Percentiles rank a stretch among this genome's conserved stretches.
These are phyloP conservation scores for Sedum album DNA, from an alignment of 164 flowering plant species.

Conservation along the genomic window DNA sequence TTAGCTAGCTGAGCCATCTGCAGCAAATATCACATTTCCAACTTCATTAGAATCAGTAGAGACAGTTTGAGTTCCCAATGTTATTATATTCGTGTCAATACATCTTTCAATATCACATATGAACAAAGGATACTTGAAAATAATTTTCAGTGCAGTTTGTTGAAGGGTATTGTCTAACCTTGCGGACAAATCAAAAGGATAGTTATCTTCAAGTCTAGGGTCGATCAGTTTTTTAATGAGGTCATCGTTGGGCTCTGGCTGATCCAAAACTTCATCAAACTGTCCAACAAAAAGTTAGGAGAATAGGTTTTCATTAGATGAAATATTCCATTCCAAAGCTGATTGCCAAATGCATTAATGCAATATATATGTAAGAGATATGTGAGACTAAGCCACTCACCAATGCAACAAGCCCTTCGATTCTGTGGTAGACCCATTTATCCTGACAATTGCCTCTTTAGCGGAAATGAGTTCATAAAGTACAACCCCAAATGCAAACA, in stretches of 20 bases:
- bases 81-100: neutral
- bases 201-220: slow-evolving; percentile 60
- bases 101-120: too few relatives aligned
- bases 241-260: slow-evolving; percentile 42
- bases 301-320: neutral
- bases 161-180: slow-evolving; percentile 31
- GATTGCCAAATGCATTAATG: neutral
- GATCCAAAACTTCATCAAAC: slow-evolving; percentile 63
- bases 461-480: slow-evolving; percentile 83
- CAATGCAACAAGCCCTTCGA: slow-evolving; percentile 68
- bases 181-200: slow-evolving; percentile 54
- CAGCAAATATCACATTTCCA: slow-evolving; percentile 11
- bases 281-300: slow-evolving; percentile 18
- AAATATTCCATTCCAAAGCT: too few relatives aligned
- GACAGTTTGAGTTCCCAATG: neutral
- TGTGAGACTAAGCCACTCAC: slow-evolving; percentile 24
- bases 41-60: neutral
- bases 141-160: neutral
- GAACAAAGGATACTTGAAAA: neutral
- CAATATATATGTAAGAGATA: neutral
- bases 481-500: slow-evolving; percentile 94
- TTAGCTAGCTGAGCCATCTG: slow-evolving; percentile 76
- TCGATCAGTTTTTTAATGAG: slow-evolving; percentile 56
- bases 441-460: slow-evolving; percentile 65
- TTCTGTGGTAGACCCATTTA: slow-evolving; percentile 35